Conservation (phyloP, 2,329 filamentous ascomycete species). For the Rugonectria rugulosa region DNA sequence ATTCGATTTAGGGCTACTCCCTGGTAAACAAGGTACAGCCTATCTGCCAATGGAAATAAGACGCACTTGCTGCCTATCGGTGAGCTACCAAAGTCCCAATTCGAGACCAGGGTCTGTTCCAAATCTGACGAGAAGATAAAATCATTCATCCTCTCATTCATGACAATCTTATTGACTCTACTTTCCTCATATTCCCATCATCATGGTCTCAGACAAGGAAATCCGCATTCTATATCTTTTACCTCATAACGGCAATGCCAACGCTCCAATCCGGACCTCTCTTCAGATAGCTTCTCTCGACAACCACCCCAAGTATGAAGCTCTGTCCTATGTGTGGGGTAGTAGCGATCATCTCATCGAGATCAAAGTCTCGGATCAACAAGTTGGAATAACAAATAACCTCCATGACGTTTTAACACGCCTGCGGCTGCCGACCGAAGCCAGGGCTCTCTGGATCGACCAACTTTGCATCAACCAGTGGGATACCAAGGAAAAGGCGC, state of each 20-base stretch:
- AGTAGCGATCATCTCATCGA: conserved; percentile 1
- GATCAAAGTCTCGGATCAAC: conserved; percentile 10
- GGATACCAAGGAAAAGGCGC: conserved; percentile 19
- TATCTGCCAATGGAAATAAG: no score
- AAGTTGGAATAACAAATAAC: conserved; percentile 19
- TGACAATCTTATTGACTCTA: no score
- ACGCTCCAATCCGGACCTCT: conserved; percentile 3
- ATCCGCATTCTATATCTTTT: conserved; percentile 14
- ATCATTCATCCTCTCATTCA: no score
- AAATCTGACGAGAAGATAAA: no score
- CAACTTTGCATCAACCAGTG: conserved; percentile 27
- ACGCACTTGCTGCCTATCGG: no score
- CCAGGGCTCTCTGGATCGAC: conserved; percentile 18
- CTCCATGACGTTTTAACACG: conserved; percentile 7
- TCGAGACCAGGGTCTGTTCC: no score
- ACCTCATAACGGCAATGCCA: conserved; percentile 1
- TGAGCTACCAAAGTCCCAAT: no score
- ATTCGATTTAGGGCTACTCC: no score
- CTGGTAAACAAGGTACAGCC: no score
- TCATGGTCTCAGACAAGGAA: conserved; percentile 5
- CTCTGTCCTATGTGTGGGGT: conserved; percentile 23
- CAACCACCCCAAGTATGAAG: conserved; percentile 11
- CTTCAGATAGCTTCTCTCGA: conserved; percentile 4
- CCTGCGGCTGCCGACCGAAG: neutral
- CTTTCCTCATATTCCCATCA: neutral